A percentile compares a stretch with the other conserved stretches of the same genome.
Conservation (phyloP, 208 protist species). For the Crithidia expoeki region DNA sequence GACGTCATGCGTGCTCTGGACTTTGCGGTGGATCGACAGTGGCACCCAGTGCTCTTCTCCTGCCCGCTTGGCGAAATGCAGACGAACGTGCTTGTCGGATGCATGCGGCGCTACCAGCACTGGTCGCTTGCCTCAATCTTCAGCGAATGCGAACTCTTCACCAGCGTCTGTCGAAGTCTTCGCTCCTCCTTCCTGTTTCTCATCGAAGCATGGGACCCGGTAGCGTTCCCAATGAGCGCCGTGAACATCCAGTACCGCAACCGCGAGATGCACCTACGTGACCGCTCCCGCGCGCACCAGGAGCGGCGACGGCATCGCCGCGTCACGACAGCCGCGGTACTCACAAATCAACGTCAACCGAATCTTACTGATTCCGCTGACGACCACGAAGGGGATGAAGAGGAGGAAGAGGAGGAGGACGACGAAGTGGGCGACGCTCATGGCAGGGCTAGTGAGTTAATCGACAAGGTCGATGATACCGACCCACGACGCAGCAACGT, state of each 20-base stretch:
- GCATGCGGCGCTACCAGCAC: slow-evolving; percentile 84
- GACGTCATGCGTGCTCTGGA: slow-evolving; percentile 78
- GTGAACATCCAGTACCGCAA: slow-evolving; percentile 36
- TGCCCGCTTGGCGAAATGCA: slow-evolving; percentile 88
- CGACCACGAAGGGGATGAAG: background rate
- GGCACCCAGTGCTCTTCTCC: slow-evolving; percentile 89
- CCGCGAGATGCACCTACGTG: slow-evolving; percentile 25
- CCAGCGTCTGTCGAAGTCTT: slow-evolving; percentile 43
- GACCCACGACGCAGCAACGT: slow-evolving; percentile 14
- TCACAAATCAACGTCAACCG: background rate
- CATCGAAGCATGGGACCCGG: slow-evolving; percentile 69
- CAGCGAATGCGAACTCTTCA: slow-evolving; percentile 85
- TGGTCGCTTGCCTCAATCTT: slow-evolving; percentile 82
- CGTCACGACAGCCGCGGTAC: background rate
- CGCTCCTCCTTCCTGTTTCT: slow-evolving; percentile 66
- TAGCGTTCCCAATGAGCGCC: slow-evolving; percentile 57
- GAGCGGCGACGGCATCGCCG: slow-evolving; percentile 21
- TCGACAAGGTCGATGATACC: background rate
- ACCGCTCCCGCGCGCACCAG: slow-evolving; percentile 24
- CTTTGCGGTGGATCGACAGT: slow-evolving; percentile 76
- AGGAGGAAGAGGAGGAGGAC: slow-evolving; percentile 8
- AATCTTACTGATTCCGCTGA: slow-evolving; percentile 6
- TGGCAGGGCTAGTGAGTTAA: slow-evolving; percentile 8
- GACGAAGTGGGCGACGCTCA: background rate
- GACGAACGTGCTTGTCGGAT: slow-evolving; percentile 86